Base-by-base conservation (phyloP, 371 early-diverging fungal species). In the Rhizoclosmatium hyalinum region DNA sequence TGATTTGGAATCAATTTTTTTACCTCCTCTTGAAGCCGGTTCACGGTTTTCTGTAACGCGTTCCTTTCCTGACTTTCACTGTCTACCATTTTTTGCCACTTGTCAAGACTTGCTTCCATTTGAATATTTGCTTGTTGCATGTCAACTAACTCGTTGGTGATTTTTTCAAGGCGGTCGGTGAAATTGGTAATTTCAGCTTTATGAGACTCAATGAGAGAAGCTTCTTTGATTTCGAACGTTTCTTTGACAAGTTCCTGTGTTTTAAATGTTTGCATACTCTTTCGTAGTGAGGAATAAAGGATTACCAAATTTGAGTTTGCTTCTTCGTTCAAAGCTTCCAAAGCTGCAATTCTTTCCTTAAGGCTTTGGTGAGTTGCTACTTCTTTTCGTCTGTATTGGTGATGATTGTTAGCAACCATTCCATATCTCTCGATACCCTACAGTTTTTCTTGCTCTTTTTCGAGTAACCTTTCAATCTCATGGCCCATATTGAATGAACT, bases 361-460 rank as follows among this genome's bases (percentile, higher is more conserved):
- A 58, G 19, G n/a, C 17, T 6, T 19, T 58, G 58, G 17, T 58
- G 58, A 0, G 58, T 19, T 6, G 21, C 21, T 17, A 58, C 58
- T 58, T 58, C 58, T 58, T 58, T 58, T 17, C 58, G 58, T 58
- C 58, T 58, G 32, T 17, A 21, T 2, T 58, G 8, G 32, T 32
- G 32, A 32, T 32, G 32, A 32, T 32, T 32, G 32, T 32, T 32
- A 32, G 32, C 32, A 32, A 32, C 32, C 32, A 32, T 32, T 32
- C 32, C 32, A 32, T 32, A 32, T 32, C 32, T 32, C 32, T 32
- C 32, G 32, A 32, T 32, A 32, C 14, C 64, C 14, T 64, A 72
- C 72, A 46, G 3, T 62, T 72, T 72, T 32, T 60, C 63, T 63
- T 72, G 62, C 63, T 72, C 72, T 14, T 45, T 60, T 14, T 63